Base-by-base conservation (phyloP, 106 monocot species). In the Gastrodia elata region DNA sequence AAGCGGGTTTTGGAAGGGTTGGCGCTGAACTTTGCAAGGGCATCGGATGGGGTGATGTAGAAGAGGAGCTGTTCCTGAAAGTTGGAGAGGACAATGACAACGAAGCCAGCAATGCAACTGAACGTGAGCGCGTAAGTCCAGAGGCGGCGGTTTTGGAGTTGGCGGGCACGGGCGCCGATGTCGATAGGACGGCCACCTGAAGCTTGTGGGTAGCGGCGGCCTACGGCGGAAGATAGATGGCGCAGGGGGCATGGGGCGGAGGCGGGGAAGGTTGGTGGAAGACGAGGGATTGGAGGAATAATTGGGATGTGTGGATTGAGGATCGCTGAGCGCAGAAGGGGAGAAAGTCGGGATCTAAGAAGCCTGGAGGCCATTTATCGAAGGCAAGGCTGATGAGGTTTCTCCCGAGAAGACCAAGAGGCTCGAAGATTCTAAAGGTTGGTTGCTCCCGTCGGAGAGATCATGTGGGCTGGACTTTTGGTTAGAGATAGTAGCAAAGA, bases 1-100 rank as follows among this genome's bases (percentile, higher is more conserved):
- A 92, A 93, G 9, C 84, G 82, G 56, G 82, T 87, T 84, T 82
- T 88, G n/a, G 76, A 59, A 3, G 93, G 93, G 40, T 93, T 84
- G 59, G 84, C 57, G 68, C 48, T 65, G 78, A 80, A 98, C 61
- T 81, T 80, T 5, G 79, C 59, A 41, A 93, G 73, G 22, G 93
- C 97, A 38, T 93, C 97, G 40, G 91, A 82, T 32, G 97, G 97
- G 64, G 97, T 98, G 48, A 98, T 72, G 79, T 93, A 98, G 83
- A 98, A 98, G 64, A 98, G 86, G 25, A 98, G 79, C 83, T 93
- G 90, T 39, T 98, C 97, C 76, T 98, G 90, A 84, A 98, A 98
- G 58, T 83, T 98, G 83, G 76, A 77, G 64, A 98, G 88, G 43
- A 98, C 97, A 78, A 93, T 85, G 72, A 88, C 81, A 49, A 98